Evolutionary conservation across 108 stramenopile species (phyloP).

Genomic region (Schizochytrium sp.): DNA sequence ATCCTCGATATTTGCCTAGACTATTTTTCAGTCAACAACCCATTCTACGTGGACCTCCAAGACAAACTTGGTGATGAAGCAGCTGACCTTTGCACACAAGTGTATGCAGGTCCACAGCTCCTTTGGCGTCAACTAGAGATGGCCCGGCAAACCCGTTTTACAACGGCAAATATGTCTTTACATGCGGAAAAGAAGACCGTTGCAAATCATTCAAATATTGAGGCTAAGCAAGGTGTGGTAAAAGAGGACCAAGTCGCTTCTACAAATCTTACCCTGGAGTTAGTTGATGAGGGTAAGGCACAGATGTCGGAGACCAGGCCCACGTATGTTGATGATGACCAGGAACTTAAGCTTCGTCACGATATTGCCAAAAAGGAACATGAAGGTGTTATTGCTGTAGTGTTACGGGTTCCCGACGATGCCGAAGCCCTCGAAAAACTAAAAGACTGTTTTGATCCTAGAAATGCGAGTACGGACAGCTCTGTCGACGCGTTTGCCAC

Average conservation of each 20-base stretch:
- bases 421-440: neutral
- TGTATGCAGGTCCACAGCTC: neutral
- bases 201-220: no score
- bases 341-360: conserved; percentile 14
- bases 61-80: conserved; percentile 1
- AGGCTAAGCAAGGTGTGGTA: no score
- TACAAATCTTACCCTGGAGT: neutral
- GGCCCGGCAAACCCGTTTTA: neutral
- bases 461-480: neutral
- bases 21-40: conserved; percentile 60
- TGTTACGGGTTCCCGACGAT: neutral
- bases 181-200: neutral
- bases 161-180: neutral
- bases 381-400: conserved; percentile 13
- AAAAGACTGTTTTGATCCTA: neutral
- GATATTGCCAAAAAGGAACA: neutral
- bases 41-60: conserved; percentile 22
- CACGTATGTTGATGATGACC: neutral
- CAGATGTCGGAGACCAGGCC: neutral
- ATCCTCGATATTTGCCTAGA: conserved; percentile 45
- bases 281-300: neutral
- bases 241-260: no score
- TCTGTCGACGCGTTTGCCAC: neutral
- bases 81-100: neutral
- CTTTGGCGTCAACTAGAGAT: neutral